Evolutionary conservation across 139 green algal species (phyloP).

Genomic region (Coelastrella sp.): DNA sequence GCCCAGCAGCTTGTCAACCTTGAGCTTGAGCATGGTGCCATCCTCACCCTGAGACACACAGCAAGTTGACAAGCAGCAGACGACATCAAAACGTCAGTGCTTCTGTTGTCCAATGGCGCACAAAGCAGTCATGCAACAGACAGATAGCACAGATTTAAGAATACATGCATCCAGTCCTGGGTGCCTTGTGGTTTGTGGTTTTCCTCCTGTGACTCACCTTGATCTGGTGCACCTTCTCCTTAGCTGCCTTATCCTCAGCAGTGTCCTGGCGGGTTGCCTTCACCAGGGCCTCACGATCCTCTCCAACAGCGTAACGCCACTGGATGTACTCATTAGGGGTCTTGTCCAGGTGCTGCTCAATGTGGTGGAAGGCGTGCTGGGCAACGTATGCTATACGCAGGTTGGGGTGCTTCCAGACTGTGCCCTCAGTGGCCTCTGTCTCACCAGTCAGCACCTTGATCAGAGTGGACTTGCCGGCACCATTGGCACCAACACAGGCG

Average conservation of each 20-base stretch:
- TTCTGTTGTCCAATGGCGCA: not conserved
- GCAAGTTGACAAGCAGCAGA: not conserved
- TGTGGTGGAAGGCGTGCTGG: conserved; percentile 94
- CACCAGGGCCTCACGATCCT: conserved; percentile 89
- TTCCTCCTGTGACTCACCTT: conserved; percentile 43
- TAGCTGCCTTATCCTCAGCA: conserved; percentile 87
- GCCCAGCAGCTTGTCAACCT: conserved; percentile 77
- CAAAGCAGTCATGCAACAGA: no score
- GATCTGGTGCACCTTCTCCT: conserved; percentile 80
- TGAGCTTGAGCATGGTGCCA: conserved; percentile 40
- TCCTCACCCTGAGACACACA: conserved; percentile 23
- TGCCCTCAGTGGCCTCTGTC: conserved; percentile 78
- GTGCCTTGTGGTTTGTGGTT: not conserved
- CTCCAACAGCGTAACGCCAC: conserved; percentile 92
- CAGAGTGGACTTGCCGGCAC: conserved; percentile 94
- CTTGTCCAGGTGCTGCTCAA: conserved; percentile 95
- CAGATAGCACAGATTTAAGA: no score
- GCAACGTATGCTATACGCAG: conserved; percentile 95
- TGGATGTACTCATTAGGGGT: conserved; percentile 96
- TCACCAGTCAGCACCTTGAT: conserved; percentile 90
- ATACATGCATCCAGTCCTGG: no score
- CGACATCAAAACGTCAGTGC: not conserved
- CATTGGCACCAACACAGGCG: conserved; percentile 87
- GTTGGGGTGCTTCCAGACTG: conserved; percentile 93
- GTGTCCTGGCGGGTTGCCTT: conserved; percentile 78